Conservation (phyloP, 306 rosid genomes). For the Rubus idaeus region DNA sequence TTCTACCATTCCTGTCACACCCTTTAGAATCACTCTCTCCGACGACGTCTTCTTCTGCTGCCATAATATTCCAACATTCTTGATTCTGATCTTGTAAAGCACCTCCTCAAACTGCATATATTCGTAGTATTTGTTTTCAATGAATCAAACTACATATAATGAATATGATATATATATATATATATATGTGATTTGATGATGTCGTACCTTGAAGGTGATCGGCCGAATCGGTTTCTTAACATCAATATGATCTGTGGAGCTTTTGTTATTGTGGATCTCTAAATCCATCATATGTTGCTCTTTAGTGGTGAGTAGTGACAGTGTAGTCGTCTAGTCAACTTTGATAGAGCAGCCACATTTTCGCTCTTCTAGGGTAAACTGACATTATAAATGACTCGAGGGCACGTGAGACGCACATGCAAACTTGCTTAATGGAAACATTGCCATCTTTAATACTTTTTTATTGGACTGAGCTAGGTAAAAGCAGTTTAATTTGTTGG, state of each 20-base stretch:
- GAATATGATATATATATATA: background rate
- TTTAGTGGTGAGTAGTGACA: background rate
- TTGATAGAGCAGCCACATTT: too few relatives aligned
- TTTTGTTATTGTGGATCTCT: background rate
- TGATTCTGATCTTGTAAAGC: conserved; percentile 44
- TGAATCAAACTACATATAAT: background rate
- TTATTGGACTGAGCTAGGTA: too few relatives aligned
- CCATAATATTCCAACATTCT: conserved; percentile 20
- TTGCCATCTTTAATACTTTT: too few relatives aligned
- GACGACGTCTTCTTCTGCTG: conserved; percentile 10
- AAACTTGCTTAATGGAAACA: too few relatives aligned
- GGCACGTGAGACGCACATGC: too few relatives aligned
- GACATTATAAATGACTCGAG: too few relatives aligned
- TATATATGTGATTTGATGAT: background rate
- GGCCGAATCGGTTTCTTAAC: background rate
- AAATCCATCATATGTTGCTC: background rate
- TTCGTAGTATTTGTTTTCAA: background rate
- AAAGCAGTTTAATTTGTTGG: too few relatives aligned
- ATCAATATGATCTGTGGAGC: background rate
- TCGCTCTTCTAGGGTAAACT: too few relatives aligned
- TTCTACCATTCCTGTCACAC: conserved; percentile 48
- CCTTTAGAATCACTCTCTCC: conserved; percentile 55
- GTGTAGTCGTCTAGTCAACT: too few relatives aligned
- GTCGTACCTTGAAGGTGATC: background rate
- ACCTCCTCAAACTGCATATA: conserved; percentile 54